Base-by-base conservation (phyloP, 2,329 filamentous ascomycete genomes). In the Sclerotinia nivalis region DNA sequence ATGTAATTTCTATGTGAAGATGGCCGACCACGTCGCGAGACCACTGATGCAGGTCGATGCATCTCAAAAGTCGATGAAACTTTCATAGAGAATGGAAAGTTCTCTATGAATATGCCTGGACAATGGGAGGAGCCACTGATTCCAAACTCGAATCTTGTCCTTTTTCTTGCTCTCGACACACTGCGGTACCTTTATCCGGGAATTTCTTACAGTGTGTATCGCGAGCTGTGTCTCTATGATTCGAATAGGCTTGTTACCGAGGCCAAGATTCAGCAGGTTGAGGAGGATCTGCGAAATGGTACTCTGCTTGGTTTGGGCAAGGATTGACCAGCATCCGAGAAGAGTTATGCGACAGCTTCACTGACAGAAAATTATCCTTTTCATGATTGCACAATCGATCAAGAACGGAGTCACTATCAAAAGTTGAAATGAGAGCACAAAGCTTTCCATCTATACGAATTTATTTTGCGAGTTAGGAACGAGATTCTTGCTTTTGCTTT, bases 1-100 rank as follows among this genome's bases (percentile, higher is more conserved):
- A n/a, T n/a, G n/a, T n/a, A n/a, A n/a, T n/a, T 67, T 25, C 34
- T 68, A 58, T 71, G 71, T 13, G 50, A 64, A 49, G 43, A 22
- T 25, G 7, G 25, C 4, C 34, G 8, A 1, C 1, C 0, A 49
- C 34, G n/a, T 4, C 2, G 52, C 25, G 40, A 54, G 31, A 2
- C 0, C 0, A 25, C 18, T 31, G 34, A 55, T 12, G 4, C 18
- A 10, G 43, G 54, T 15, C n/a, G 15, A n/a, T 72, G 66, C 31
- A 61, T 72, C 22, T 69, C 69, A 22, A 31, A 8, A 3, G 1
- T 69, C 1, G 47, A 61, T 10, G 40, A 40, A 34, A 34, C 43
- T 25, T 55, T 69, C 20, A 25, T 62, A 10, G 18, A 69, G 25
- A 10, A 58, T 28, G 62, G 66, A 22, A 69, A 37, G 28, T 54